Base-by-base conservation (phyloP, 768 basidiomycete species). In the Suillus sp. region DNA sequence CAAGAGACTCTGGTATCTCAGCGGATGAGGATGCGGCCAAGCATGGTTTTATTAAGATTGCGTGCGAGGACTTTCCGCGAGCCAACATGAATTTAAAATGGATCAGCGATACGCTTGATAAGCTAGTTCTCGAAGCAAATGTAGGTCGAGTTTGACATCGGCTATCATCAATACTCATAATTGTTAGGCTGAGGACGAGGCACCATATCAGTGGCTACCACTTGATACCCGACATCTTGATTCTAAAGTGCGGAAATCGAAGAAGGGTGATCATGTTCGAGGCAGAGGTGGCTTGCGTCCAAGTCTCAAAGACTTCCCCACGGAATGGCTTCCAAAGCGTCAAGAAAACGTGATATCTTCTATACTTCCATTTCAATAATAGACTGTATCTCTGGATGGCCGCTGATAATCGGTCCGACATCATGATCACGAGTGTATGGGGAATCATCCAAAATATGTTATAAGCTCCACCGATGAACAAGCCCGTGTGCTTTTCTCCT, bases 81-180 rank as follows among this genome's bases (percentile, higher is more conserved):
- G 85, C 88, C 2, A 81, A 86, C 32, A 90, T 92, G 91, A 99
- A 99, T 76, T 79, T 96, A 69, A 96, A 96, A 75, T 96, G 94
- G 91, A 93, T 91, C 45, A 91, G 90, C 67, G 96, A 99, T 72
- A 83, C 86, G 18, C 75, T 99, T 61, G 91, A 95, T 70, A 78
- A 83, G 68, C 77, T 99, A 48, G 74, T 98, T 65, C 77, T 75
- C n/a, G 89, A 89, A 69, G 93, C 95, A 11, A 94, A 95, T 74
- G 96, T 97, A 71, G 68, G 93, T 84, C 25, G 59, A 47, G 45
- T 14, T 42, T 51, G 51, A 43, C 50, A 13, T 38, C 51, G 30
- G 66, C 22, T 64, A 34, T 38, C 62, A 51, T 66, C 57, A 51
- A 58, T 40, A 27, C 64, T 69, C 64, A 65, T 55, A 62, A 62